A percentile compares a stretch with the other conserved stretches of the same genome.
Conservation (phyloP, 495 filamentous ascomycete genomes). For the Rhypophila decipiens region DNA sequence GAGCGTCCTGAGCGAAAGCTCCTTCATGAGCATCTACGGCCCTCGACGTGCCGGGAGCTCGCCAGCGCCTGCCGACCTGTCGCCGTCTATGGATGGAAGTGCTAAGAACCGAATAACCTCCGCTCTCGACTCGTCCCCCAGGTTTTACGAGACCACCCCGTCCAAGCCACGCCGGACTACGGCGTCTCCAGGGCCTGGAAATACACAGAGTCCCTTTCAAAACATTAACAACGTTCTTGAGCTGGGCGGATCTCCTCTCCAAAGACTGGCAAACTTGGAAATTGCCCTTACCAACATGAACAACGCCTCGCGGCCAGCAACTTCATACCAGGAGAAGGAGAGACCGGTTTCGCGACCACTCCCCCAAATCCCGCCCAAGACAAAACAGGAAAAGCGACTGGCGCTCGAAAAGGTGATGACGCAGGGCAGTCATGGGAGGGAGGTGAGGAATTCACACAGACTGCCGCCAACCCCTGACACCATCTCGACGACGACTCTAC, state of each 20-base stretch:
- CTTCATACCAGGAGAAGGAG: conserved; percentile 16
- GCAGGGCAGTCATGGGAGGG: conserved; percentile 22
- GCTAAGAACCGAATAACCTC: conserved; percentile 5
- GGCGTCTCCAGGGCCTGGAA: conserved; percentile 11
- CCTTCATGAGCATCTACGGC: conserved; percentile 64
- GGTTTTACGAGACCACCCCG: conserved; percentile 5
- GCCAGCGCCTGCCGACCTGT: conserved; percentile 15
- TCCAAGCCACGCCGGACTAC: conserved; percentile 10
- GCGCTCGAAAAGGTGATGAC: conserved; percentile 34
- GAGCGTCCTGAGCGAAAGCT: conserved; percentile 74
- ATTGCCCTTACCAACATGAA: conserved; percentile 11
- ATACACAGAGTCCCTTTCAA: conserved; percentile 24
- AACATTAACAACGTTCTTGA: conserved; percentile 38
- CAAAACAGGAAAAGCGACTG: conserved; percentile 37
- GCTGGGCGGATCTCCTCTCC: conserved; percentile 29
- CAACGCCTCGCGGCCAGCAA: conserved; percentile 17
- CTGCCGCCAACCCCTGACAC: conserved; percentile 52
- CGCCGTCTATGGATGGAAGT: conserved; percentile 23
- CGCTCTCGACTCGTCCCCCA: conserved; percentile 16
- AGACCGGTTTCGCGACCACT: conserved; percentile 13
- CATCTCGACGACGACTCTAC: conserved; percentile 44
- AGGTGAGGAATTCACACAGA: conserved; percentile 20
- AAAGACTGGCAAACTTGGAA: conserved; percentile 34
- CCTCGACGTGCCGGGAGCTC: conserved; percentile 23
- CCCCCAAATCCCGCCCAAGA: conserved; percentile 13